Conservation (phyloP, 1,139 yeast species). For the Diutina siamensis region DNA sequence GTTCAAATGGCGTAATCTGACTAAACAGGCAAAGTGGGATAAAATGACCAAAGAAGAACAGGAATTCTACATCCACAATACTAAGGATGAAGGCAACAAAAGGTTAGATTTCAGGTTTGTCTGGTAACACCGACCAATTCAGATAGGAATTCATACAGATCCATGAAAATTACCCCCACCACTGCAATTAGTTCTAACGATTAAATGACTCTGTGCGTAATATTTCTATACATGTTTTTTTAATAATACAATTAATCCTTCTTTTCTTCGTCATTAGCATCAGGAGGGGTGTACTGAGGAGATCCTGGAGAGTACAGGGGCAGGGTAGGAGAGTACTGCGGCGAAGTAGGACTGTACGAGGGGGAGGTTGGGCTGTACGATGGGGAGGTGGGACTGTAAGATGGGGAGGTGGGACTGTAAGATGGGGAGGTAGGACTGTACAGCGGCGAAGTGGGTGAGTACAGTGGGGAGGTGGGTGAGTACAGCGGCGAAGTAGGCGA, state of each 20-base stretch:
- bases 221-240: neutral
- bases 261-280: neutral
- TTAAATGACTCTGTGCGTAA: neutral
- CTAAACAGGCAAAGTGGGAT: conserved; percentile 35
- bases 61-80: conserved; percentile 28
- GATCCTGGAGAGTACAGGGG: conserved; percentile 5
- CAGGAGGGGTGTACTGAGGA: conserved; percentile 5
- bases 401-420: conserved; percentile 5
- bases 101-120: conserved; percentile 40
- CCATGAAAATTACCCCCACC: too few relatives aligned
- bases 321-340: conserved; percentile 3
- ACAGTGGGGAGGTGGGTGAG: conserved; percentile 1
- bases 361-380: conserved; percentile 6
- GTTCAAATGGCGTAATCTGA: conserved; percentile 36
- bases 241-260: conserved; percentile 5
- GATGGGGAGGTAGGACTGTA: conserved; percentile 4
- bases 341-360: conserved; percentile 4
- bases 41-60: conserved; percentile 35
- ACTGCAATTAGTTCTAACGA: too few relatives aligned
- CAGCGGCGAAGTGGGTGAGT: conserved; percentile 6
- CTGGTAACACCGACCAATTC: conserved; percentile 7
- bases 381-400: conserved; percentile 4
- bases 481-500: conserved; percentile 5
- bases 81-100: conserved; percentile 42
- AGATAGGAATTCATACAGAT: neutral